Percentiles rank a stretch among this genome's conserved stretches.
Conservation (phyloP, 208 protist genomes). For the Acanthamoeba healyi region DNA sequence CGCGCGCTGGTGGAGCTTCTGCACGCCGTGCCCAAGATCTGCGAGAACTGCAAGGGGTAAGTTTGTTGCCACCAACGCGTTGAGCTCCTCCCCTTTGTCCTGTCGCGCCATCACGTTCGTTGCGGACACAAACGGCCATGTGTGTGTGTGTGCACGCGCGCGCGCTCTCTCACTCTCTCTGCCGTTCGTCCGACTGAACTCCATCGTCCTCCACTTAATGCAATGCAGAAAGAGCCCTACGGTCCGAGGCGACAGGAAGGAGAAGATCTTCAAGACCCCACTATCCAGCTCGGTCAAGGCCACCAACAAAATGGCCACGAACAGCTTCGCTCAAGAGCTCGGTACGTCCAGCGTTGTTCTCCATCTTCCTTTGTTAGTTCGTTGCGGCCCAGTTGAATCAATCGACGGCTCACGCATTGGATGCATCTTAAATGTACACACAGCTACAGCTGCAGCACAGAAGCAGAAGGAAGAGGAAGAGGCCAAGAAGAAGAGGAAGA, state of each 20-base stretch:
- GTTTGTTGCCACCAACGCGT: not conserved
- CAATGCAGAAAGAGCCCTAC: slow-evolving; percentile 17
- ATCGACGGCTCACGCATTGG: too few species aligned
- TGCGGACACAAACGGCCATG: too few species aligned
- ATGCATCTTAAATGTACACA: not conserved
- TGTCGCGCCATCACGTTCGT: too few species aligned
- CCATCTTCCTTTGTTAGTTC: too few species aligned
- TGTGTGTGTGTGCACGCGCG: too few species aligned
- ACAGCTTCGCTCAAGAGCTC: not conserved
- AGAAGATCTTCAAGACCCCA: slow-evolving; percentile 60
- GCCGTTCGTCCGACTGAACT: not conserved
- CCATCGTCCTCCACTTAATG: not conserved
- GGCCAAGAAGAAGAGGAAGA: not conserved
- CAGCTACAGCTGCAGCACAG: not conserved
- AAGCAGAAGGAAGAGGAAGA: not conserved
- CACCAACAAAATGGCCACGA: not conserved
- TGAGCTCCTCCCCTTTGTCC: not conserved
- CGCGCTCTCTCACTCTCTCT: too few species aligned
- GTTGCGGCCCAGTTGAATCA: too few species aligned
- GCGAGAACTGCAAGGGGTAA: slow-evolving; percentile 61
- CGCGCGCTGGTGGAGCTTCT: slow-evolving; percentile 26
- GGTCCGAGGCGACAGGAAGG: slow-evolving; percentile 28
- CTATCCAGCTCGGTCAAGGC: not conserved
- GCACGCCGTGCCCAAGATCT: not conserved
- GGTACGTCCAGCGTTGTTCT: not conserved